A percentile compares a stretch with the other conserved stretches of the same genome.
Conservation (phyloP, 441 rosid genomes). For the Breynia disticha region DNA sequence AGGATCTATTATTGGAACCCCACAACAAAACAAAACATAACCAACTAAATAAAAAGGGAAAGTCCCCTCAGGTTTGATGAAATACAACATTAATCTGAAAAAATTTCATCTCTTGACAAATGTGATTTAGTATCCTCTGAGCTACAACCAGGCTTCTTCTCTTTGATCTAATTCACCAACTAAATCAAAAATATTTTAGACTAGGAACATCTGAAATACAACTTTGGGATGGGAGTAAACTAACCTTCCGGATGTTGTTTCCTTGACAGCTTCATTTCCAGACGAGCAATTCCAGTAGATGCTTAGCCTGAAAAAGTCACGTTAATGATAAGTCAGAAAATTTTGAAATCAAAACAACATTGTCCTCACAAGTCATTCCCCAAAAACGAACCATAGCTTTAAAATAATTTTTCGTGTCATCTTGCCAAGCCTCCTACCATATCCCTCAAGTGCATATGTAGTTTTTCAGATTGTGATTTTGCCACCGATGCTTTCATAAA, state of each 20-base stretch:
- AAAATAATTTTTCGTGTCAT: constrained; percentile 69
- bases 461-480: constrained; percentile 73
- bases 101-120: constrained; percentile 26
- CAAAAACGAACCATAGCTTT: constrained; percentile 64
- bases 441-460: constrained; percentile 59
- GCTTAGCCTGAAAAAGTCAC: constrained; percentile 52
- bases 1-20: no score
- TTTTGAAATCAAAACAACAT: no score
- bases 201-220: constrained; percentile 6
- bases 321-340: constrained; percentile 3
- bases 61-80: no score
- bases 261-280: constrained; percentile 91
- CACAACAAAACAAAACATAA: no score
- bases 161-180: constrained; percentile 51
- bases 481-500: constrained; percentile 82
- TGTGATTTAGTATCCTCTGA: constrained; percentile 63
- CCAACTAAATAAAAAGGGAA: no score
- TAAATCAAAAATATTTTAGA: constrained; percentile 13
- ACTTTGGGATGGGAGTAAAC: constrained; percentile 5
- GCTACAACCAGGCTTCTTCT: constrained; percentile 43
- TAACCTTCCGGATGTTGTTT: constrained; percentile 87
- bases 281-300: constrained; percentile 88
- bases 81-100: no score
- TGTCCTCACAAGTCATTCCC: background rate
- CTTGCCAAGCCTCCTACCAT: constrained; percentile 91